Evolutionary conservation across 305 asterid genomes (phyloP), one percentile per base, ranked within the genome.

Genomic region (Ajuga reptans): DNA sequence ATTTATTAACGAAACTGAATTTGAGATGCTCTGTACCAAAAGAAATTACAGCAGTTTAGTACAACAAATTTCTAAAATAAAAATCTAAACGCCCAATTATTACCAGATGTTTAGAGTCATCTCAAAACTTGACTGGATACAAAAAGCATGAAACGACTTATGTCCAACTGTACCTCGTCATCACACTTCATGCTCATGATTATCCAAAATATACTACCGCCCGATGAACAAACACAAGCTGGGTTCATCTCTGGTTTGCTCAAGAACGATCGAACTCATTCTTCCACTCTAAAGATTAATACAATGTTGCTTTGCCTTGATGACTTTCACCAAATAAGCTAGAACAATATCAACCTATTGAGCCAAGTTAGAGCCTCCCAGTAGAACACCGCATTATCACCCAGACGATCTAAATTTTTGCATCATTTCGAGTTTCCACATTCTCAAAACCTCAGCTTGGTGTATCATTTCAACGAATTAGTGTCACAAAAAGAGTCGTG

Each of bases 101-200:
- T 72, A 46, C 64, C 15, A 43, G 63, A 72, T 24, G 66, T 54
- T 49, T 9, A 41, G 65, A 33, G 55, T 66, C 57, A 47, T 55
- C 29, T 63, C 74, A 76, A 76, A 79, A 73, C 64, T 78, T 46
- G 62, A 64, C 55, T 37, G 62, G 62, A 21, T 66, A 67, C 66
- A 67, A 62, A 69, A 65, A 43, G 15, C 66, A 66, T 39, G 69
- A 66, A 75, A 14, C 61, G 14, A 17, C 59, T 36, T 31, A 36
- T 62, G 39, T 21, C 69, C 68, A 50, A 60, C 57, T 27, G 36
- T 33, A 62, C 63, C 62, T 62, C 46, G 1, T 62, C 54, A 2
- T 62, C 36, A 67, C 66, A 39, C 56, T 12, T 41, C 37, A 15
- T 50, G 58, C 74, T 47, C 59, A 56, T 64, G 31, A 37, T 56